Evolutionary conservation across 2,329 filamentous ascomycete species (phyloP).

Genomic region (Alternaria metachromatica): DNA sequence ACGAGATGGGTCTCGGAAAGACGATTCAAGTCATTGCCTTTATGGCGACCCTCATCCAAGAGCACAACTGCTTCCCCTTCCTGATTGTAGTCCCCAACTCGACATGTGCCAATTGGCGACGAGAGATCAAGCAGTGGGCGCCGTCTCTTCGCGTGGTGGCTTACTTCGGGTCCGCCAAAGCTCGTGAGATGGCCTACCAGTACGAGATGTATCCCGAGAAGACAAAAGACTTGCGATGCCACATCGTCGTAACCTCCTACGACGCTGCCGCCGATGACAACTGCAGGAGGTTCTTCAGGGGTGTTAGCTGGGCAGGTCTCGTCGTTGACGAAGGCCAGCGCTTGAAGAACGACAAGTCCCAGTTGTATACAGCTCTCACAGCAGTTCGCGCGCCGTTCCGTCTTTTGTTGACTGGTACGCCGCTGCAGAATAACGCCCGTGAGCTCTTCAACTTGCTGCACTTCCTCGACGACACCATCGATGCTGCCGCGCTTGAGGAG

Average conservation of each 20-base stretch:
- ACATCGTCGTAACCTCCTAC: conserved; percentile 94
- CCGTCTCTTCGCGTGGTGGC: conserved; percentile 87
- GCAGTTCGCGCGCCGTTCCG: conserved; percentile 81
- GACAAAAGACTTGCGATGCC: conserved; percentile 75
- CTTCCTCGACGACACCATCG: conserved; percentile 77
- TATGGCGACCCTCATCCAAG: conserved; percentile 70
- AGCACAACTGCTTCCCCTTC: conserved; percentile 83
- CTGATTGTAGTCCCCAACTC: conserved; percentile 92
- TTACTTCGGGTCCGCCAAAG: conserved; percentile 79
- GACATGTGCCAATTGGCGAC: conserved; percentile 96
- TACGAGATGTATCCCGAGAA: conserved; percentile 82
- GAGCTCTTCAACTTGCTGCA: conserved; percentile 97
- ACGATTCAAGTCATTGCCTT: conserved; percentile 91
- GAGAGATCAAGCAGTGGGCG: conserved; percentile 94
- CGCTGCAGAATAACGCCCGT: conserved; percentile 91
- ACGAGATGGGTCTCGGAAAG: conserved; percentile 98
- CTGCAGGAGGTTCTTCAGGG: conserved; percentile 69
- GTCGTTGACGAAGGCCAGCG: conserved; percentile 96
- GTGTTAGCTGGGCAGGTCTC: conserved; percentile 82
- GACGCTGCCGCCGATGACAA: conserved; percentile 81
- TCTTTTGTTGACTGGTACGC: conserved; percentile 85
- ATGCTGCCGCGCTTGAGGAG: conserved; percentile 76
- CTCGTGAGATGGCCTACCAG: conserved; percentile 77
- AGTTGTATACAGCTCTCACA: conserved; percentile 77
- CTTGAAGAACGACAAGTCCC: conserved; percentile 88